These are phyloP conservation scores for Fusarium brachygibbosum DNA, from an alignment of 2,329 filamentous ascomycete genomes.

Conservation along the genomic window DNA sequence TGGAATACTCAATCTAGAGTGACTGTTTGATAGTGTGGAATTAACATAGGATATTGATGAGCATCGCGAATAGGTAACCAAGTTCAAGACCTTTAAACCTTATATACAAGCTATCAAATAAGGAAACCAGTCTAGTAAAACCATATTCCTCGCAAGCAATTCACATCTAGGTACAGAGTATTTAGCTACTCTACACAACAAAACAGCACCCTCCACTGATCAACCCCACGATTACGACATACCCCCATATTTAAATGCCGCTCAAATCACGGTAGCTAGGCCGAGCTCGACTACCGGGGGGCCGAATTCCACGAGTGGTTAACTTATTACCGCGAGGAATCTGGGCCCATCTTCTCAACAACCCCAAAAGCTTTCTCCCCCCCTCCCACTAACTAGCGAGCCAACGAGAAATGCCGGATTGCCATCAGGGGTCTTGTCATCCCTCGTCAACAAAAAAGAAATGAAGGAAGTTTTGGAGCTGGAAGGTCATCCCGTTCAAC, in stretches of 20 bases:
- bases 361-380: constrained; percentile 8
- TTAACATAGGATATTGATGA: not conserved
- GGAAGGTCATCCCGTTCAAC: not conserved
- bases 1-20: not conserved
- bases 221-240: constrained; percentile 39
- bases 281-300: constrained; percentile 31
- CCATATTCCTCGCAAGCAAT: not conserved
- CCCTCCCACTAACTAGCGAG: constrained; percentile 22
- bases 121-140: not conserved
- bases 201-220: constrained; percentile 9
- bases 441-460: constrained; percentile 37
- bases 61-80: too few species aligned
- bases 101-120: not conserved
- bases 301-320: constrained; percentile 8
- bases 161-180: too few species aligned
- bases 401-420: constrained; percentile 47
- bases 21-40: not conserved
- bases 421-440: constrained; percentile 39
- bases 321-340: not conserved
- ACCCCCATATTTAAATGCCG: constrained; percentile 28
- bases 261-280: constrained; percentile 23
- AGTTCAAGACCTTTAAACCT: not conserved
- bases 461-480: constrained; percentile 1
- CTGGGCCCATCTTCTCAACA: constrained; percentile 32
- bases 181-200: constrained; percentile 2